phyloP scores from a whole-genome alignment of 139 green algal species.

The Edaphochlamys debaryana region DNA sequence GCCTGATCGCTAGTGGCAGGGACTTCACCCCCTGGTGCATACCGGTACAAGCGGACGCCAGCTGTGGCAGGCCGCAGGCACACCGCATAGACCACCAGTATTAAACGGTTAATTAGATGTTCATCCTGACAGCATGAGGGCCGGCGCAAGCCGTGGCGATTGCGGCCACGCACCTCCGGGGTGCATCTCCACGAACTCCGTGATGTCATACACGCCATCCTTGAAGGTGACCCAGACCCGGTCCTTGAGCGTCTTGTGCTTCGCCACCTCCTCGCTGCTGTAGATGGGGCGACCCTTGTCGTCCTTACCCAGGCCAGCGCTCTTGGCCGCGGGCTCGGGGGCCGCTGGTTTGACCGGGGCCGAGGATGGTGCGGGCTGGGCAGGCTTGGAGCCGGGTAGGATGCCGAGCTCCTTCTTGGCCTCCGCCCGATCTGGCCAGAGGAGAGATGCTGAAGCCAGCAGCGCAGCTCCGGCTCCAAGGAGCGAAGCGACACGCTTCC shows the following conservation, averaged over 20 bases:
- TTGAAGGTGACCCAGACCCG: slow-evolving; percentile 91
- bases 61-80: too few species aligned
- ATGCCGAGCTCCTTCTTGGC: not conserved
- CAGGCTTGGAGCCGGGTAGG: not conserved
- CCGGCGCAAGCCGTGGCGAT: too few species aligned
- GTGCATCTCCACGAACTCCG: slow-evolving; percentile 45
- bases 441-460: not conserved
- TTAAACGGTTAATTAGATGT: too few species aligned
- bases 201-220: slow-evolving; percentile 89
- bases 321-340: not conserved
- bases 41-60: too few species aligned
- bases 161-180: slow-evolving; percentile 30
- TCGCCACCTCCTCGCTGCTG: slow-evolving; percentile 74
- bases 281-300: slow-evolving; percentile 28
- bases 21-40: too few species aligned
- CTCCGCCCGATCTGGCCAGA: not conserved
- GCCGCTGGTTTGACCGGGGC: too few species aligned
- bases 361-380: too few species aligned
- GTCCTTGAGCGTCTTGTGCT: slow-evolving; percentile 70
- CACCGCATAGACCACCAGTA: too few species aligned
- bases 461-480: not conserved
- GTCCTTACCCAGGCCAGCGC: slow-evolving; percentile 7
- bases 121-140: too few species aligned
- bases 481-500: not conserved
- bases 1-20: too few species aligned